Base-by-base conservation (phyloP, 768 basidiomycete genomes). In the Lentinula edodes region DNA sequence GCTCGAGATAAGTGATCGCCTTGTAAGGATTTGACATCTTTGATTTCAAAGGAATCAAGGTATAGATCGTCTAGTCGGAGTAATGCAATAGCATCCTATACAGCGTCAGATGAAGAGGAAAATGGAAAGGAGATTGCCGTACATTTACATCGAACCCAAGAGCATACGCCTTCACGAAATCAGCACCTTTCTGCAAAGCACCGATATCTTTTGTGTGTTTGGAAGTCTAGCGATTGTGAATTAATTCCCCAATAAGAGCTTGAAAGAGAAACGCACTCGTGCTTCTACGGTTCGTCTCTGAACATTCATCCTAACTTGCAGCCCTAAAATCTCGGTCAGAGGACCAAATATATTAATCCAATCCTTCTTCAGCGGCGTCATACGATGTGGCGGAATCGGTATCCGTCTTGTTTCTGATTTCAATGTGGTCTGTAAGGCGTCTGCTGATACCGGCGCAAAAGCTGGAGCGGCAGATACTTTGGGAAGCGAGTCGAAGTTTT, bases 1-100 rank as follows among this genome's bases (percentile, higher is more conserved):
- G 97, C 97, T 65, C 97, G 90, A n/a, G 95, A 93, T 8, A 99
- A 80, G 73, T 99, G 97, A 69, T 99, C 97, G 1, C 97, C 97
- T 63, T 97, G 95, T 6, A 99, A 82, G 0, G 93, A 96, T 77
- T 99, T 99, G 57, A 98, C 95, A 67, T 99, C 97, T 73, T 98
- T 98, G 74, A 99, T 96, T 74, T 99, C 97, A 69, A 97, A 97
- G 2, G 95, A 95, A 69, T 98, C 97, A 51, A 99, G 89, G 72
- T 98, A 99, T 13, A 99, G 83, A 71, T 98, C 97, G 70, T 99
- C 97, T 67, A 99, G 73, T 64, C 97, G 86, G 38, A 99, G 83
- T 28, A 99, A 86, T 5, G 97, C 97, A 65, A 99, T 91, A 5
- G 96, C 88, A 67, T 99, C 97, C 93, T 98, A 56, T 20, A 15